Evolutionary conservation across 768 basidiomycete genomes (phyloP).

Genomic region (Hericium alpestre): DNA sequence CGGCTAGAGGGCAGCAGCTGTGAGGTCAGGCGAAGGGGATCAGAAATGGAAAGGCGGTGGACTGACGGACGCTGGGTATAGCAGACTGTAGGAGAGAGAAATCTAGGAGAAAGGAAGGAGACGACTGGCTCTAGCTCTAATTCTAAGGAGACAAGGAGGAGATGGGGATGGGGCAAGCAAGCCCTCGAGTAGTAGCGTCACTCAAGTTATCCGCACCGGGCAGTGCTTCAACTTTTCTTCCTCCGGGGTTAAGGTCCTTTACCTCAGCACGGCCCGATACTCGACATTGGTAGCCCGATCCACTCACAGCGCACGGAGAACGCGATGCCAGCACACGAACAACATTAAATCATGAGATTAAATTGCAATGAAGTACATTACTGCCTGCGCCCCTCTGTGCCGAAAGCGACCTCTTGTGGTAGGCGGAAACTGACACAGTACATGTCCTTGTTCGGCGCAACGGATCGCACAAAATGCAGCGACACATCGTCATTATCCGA

Average conservation of each 20-base stretch:
- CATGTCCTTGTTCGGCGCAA: conserved; percentile 96
- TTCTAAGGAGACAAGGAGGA: conserved; percentile 1
- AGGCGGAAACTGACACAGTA: conserved; percentile 88
- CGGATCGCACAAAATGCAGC: conserved; percentile 77
- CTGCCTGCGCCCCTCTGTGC: neutral
- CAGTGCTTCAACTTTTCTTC: neutral
- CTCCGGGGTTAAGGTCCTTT: neutral
- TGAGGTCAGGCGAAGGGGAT: neutral
- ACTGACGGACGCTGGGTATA: conserved; percentile 11
- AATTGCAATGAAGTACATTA: neutral
- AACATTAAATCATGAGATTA: no score
- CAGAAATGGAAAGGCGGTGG: neutral
- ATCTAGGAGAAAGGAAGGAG: conserved; percentile 12
- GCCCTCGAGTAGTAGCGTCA: neutral
- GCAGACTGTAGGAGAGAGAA: conserved; percentile 13
- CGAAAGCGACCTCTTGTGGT: conserved; percentile 34
- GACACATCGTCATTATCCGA: conserved; percentile 33
- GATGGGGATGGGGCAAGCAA: neutral
- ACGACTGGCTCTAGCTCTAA: neutral
- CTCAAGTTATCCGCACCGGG: neutral
- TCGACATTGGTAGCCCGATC: no score
- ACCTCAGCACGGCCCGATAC: no score
- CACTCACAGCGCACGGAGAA: no score
- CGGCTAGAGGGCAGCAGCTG: neutral
- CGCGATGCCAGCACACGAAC: no score